These are phyloP conservation scores for Hagleromyces aurorensis DNA, from an alignment of 805 yeast genomes.

Conservation along the genomic window DNA sequence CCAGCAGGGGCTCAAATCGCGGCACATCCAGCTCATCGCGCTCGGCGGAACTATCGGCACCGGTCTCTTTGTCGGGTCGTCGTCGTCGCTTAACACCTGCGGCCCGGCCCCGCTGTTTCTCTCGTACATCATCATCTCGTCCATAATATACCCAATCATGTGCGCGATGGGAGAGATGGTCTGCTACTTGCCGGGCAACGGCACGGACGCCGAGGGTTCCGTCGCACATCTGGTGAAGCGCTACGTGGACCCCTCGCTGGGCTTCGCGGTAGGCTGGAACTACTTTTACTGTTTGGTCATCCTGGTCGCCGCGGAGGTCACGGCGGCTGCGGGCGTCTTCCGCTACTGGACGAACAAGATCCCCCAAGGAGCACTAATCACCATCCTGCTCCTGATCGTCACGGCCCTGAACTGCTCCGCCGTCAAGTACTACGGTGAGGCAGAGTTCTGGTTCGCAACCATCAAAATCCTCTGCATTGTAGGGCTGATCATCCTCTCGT, in stretches of 20 bases:
- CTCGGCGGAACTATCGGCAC: conserved; percentile 81
- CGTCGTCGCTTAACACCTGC: conserved; percentile 50
- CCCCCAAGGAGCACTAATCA: conserved; percentile 54
- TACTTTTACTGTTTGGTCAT: conserved; percentile 43
- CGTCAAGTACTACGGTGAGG: conserved; percentile 40
- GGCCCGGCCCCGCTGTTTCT: conserved; percentile 67
- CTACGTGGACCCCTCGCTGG: conserved; percentile 51
- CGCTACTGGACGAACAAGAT: conserved; percentile 50
- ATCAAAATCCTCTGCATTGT: conserved; percentile 39
- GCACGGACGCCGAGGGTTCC: conserved; percentile 40
- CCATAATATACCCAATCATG: conserved; percentile 60
- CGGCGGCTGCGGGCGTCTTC: conserved; percentile 56
- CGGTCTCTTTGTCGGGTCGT: conserved; percentile 72
- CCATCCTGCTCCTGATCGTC: conserved; percentile 43
- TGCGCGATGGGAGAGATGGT: conserved; percentile 62
- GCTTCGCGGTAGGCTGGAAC: conserved; percentile 56
- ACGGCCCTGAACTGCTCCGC: conserved; percentile 43
- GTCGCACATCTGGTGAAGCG: conserved; percentile 51
- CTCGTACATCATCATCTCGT: conserved; percentile 55
- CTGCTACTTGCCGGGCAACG: conserved; percentile 50
- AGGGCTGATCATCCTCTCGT: conserved; percentile 39
- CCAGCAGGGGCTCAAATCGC: conserved; percentile 35
- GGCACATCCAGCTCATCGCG: conserved; percentile 77
- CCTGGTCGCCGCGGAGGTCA: conserved; percentile 50
- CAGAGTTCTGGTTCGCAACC: conserved; percentile 35